Conservation (phyloP, 23 red algal species). For the Gracilaria vermiculophylla region DNA sequence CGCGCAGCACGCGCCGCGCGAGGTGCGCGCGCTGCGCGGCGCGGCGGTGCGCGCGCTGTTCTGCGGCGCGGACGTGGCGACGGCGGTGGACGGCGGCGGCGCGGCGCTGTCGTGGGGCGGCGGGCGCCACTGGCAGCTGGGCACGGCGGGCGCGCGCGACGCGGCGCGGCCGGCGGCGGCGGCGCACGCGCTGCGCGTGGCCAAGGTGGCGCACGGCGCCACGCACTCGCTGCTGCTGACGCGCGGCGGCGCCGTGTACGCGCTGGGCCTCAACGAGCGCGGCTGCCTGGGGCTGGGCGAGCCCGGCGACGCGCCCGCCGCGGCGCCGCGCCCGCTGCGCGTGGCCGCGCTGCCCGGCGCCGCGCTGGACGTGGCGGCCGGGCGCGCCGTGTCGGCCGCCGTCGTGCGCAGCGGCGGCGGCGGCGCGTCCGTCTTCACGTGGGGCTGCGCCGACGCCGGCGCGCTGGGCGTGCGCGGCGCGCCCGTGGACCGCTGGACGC, state of each 20-base stretch:
- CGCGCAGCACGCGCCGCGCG: constrained; percentile 11
- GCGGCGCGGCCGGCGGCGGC: neutral
- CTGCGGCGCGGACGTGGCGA: constrained; percentile 15
- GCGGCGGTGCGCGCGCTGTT: neutral
- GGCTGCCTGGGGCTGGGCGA: constrained; percentile 49
- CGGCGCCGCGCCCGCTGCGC: neutral
- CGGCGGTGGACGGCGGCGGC: constrained; percentile 16
- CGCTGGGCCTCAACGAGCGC: constrained; percentile 26
- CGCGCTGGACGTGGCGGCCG: constrained; percentile 29
- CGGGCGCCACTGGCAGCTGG: constrained; percentile 34
- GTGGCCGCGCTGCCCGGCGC: neutral
- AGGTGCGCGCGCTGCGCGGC: neutral
- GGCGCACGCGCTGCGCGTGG: neutral
- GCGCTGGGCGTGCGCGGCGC: constrained; percentile 32
- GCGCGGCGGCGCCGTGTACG: constrained; percentile 30
- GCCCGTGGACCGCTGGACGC: constrained; percentile 16
- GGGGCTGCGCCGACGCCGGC: constrained; percentile 34
- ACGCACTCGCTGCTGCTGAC: constrained; percentile 40
- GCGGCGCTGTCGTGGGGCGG: constrained; percentile 36
- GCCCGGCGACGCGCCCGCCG: neutral
- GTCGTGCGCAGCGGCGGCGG: neutral
- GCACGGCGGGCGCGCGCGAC: neutral
- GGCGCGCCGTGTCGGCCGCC: constrained; percentile 25
- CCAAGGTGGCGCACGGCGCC: constrained; percentile 36
- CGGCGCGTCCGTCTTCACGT: neutral